Evolutionary conservation across 2,329 filamentous ascomycete genomes (phyloP).

Genomic region (Ophiocordyceps camponoti-saundersi): DNA sequence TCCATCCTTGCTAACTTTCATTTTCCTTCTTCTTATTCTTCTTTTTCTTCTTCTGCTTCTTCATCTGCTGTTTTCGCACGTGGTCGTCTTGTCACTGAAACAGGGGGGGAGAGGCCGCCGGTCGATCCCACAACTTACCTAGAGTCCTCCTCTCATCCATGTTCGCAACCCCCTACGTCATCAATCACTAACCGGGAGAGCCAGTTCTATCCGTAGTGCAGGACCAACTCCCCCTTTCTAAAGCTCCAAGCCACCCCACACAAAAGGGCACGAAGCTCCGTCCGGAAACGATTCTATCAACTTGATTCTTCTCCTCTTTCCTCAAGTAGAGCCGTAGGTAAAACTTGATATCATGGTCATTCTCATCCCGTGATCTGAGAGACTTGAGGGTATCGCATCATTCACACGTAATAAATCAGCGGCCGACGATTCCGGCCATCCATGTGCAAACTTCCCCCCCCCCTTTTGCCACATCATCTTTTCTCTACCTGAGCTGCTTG

Average conservation of each 20-base stretch:
- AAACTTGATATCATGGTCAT: too few species aligned
- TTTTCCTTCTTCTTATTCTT: neutral
- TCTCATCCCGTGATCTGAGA: too few species aligned
- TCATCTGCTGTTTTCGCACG: neutral
- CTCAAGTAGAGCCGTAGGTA: too few species aligned
- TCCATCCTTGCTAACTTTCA: neutral
- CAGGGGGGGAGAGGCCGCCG: neutral
- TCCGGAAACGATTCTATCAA: too few species aligned
- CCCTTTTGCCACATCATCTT: neutral
- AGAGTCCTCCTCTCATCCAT: neutral
- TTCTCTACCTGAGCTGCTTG: slow-evolving; percentile 37
- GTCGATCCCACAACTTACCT: neutral
- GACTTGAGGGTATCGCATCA: too few species aligned
- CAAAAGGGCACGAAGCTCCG: too few species aligned
- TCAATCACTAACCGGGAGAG: neutral
- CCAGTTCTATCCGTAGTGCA: neutral
- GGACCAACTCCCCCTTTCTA: too few species aligned
- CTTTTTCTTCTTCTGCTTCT: neutral
- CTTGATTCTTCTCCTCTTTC: too few species aligned
- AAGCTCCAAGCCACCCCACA: too few species aligned
- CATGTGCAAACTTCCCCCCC: neutral
- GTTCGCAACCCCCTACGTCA: neutral
- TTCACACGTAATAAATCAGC: too few species aligned
- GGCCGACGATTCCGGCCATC: slow-evolving; percentile 4
- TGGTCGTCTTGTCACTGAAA: neutral